Base-by-base conservation (phyloP, 805 yeast species). In the Wickerhamiella azymoides region DNA sequence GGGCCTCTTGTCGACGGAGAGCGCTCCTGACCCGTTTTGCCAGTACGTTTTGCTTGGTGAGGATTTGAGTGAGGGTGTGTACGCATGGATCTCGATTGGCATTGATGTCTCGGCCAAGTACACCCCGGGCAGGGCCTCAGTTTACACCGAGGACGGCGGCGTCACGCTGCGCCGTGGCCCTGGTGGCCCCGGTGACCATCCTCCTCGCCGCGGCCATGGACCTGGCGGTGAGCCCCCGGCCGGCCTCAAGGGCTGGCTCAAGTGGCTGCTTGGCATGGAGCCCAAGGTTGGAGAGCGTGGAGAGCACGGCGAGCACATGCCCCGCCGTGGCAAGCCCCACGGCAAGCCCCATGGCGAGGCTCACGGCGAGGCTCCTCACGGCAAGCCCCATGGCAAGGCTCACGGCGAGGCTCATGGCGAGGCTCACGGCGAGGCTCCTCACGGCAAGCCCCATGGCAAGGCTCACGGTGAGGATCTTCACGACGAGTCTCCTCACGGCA, bases 51-150 rank as follows among this genome's bases (percentile, higher is more conserved):
- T 39, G 35, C 24, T 39, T 14, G 41, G 41, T 10, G 41, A 39
- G 5, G 26, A 39, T 6, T 11, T 27, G n/a, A 30, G 25, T 10
- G 41, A 39, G 16, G 41, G 41, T 26, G 25, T 39, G 11, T 39
- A 16, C 16, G 41, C 41, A 2, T 39, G 41, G 41, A 26, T 39
- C n/a, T 39, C 41, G 25, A 39, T 39, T 17, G 41, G 41, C 4
- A 39, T 39, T 26, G 41, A 39, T 27, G 41, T 30, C 10, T 39
- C 43, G 27, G 43, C 43, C 5, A 9, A 7, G 10, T 39, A 39
- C 26, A 28, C 16, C 4, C 43, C 43, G 2, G 17, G 17, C 19
- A 14, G 16, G 26, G 43, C 43, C 3, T 24, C 43, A 4, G 27
- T 27, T 18, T 24, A 11, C 9, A 14, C 24, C 19, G 33, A 26